Base-by-base conservation (phyloP, 768 basidiomycete genomes). In the Symmetrospora coprosmae region DNA sequence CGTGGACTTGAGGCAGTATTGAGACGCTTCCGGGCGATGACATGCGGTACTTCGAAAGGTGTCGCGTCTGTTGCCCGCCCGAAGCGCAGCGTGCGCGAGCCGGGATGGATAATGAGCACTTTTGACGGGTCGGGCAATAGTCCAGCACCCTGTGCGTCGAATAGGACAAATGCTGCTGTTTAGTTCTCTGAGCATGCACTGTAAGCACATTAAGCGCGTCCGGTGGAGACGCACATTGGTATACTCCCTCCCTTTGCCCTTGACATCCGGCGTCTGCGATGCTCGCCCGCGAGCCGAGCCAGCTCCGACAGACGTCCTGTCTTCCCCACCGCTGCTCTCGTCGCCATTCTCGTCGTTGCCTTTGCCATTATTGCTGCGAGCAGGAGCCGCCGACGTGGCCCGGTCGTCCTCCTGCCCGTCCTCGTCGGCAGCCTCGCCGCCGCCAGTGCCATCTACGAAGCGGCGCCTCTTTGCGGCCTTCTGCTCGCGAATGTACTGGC, bases 91-190 rank as follows among this genome's bases (percentile, higher is more conserved):
- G 48, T 65, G 35, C 66, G 64, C 8, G 67, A 68, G 17, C 69
- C 69, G 19, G 69, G 69, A 41, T 70, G 69, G 40, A 70, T 65
- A 27, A 70, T 61, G 59, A 70, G 63, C 16, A 65, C 66, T n/a
- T 59, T 62, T 35, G 58, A 56, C 2, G 68, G 61, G 35, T 66
- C 62, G 5, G 31, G 31, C 21, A 58, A 43, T 17, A 23, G 33
- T 8, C 30, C 30, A 27, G 45, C 48, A 39, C 50, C 31, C 27
- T 7, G 9, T 21, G 56, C 41, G n/a, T n/a, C n/a, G n/a, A n/a
- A n/a, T n/a, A n/a, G n/a, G n/a, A n/a, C n/a, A n/a, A n/a, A n/a
- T n/a, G n/a, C n/a, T n/a, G n/a, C n/a, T n/a, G n/a, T n/a, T n/a
- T n/a, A n/a, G n/a, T n/a, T n/a, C n/a, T n/a, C n/a, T n/a, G 13